A percentile compares a stretch with the other conserved stretches of the same genome.
These are phyloP conservation scores for Daldinia loculata DNA, from an alignment of 495 filamentous ascomycete genomes.

Conservation along the genomic window DNA sequence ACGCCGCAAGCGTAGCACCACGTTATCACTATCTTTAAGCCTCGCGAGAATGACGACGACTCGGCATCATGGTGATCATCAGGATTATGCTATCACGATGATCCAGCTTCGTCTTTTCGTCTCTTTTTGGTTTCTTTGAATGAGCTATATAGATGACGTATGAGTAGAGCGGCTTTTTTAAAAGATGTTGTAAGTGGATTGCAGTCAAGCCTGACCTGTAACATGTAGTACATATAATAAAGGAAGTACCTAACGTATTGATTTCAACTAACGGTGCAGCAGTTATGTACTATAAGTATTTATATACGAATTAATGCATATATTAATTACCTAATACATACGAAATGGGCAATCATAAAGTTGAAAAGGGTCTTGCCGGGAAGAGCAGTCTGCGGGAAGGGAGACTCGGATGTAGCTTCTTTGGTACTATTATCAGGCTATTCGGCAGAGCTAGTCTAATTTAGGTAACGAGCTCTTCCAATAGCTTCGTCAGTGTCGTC, in stretches of 20 bases:
- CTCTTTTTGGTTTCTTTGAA: constrained; percentile 4
- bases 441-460: constrained; percentile 25
- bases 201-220: no score
- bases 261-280: no score
- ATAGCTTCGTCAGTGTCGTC: constrained; percentile 42
- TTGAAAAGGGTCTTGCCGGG: constrained; percentile 7
- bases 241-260: no score
- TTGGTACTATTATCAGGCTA: constrained; percentile 26
- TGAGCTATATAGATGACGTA: constrained; percentile 29
- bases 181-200: neutral
- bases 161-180: neutral
- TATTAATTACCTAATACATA: no score
- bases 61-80: constrained; percentile 34
- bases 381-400: no score
- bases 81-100: constrained; percentile 11
- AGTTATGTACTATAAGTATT: no score
- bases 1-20: constrained; percentile 7
- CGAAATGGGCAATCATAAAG: neutral
- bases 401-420: neutral
- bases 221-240: no score
- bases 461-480: constrained; percentile 34
- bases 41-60: constrained; percentile 33
- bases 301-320: no score
- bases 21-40: constrained; percentile 32
- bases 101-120: neutral